Percentiles rank a stretch among this genome's conserved stretches.
Evolutionary conservation across 805 yeast species (phyloP).

Genomic region (Metschnikowia amazonensis): DNA sequence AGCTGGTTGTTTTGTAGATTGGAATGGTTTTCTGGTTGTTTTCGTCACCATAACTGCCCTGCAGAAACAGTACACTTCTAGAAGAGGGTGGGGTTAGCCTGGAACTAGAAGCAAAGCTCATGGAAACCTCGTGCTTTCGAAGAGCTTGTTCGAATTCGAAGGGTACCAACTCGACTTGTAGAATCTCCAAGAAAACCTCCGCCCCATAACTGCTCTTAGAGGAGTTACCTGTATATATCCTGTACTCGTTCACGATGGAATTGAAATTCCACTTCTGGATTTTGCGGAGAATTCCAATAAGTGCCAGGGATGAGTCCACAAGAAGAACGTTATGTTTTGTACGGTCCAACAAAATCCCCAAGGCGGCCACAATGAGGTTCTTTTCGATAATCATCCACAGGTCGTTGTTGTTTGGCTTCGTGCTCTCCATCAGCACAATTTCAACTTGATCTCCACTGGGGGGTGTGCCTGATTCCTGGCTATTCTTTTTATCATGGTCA

Average conservation of each 20-base stretch:
- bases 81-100: background rate
- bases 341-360: slow-evolving; percentile 61
- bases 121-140: slow-evolving; percentile 5
- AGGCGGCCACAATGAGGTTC: slow-evolving; percentile 57
- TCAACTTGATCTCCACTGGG: slow-evolving; percentile 16
- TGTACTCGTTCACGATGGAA: slow-evolving; percentile 78
- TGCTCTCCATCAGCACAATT: slow-evolving; percentile 22
- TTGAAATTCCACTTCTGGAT: slow-evolving; percentile 87
- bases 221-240: slow-evolving; percentile 62
- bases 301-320: slow-evolving; percentile 75
- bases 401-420: slow-evolving; percentile 35
- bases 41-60: background rate
- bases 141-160: slow-evolving; percentile 31
- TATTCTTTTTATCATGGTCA: slow-evolving; percentile 5
- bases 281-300: slow-evolving; percentile 77
- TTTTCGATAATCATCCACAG: slow-evolving; percentile 78
- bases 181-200: slow-evolving; percentile 76
- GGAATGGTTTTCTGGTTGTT: background rate
- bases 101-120: background rate
- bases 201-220: slow-evolving; percentile 72
- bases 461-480: slow-evolving; percentile 14
- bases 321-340: slow-evolving; percentile 64
- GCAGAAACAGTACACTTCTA: slow-evolving; percentile 8
- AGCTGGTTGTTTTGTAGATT: background rate
- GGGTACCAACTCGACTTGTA: slow-evolving; percentile 52